phyloP scores from a whole-genome alignment of 148 eudicot species.

The Arctostaphylos glauca region DNA sequence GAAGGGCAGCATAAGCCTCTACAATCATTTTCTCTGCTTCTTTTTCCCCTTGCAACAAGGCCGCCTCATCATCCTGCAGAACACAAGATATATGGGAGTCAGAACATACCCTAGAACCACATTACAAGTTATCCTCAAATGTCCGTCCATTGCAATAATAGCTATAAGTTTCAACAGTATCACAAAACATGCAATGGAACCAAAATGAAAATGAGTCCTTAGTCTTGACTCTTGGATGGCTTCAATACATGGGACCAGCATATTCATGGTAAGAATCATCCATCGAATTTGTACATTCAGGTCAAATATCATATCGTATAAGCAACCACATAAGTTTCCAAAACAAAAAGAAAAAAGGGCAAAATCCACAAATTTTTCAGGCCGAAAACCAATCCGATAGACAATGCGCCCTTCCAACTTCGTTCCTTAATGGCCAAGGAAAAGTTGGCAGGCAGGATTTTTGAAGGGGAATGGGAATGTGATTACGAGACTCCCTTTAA shows the following conservation, averaged over 20 bases:
- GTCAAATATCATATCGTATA: background rate
- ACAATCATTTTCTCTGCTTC: constrained; percentile 98
- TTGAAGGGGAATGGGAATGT: no score
- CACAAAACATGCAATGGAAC: background rate
- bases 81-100: constrained; percentile 14
- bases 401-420: background rate
- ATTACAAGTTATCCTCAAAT: background rate
- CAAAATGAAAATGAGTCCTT: background rate
- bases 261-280: background rate
- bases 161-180: constrained; percentile 1
- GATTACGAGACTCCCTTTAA: no score
- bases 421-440: no score
- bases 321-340: background rate
- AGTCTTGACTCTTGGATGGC: background rate
- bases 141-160: background rate
- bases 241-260: background rate
- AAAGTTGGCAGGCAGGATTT: no score
- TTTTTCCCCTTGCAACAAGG: constrained; percentile 79
- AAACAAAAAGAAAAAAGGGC: background rate
- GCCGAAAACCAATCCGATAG: background rate
- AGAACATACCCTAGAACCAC: background rate
- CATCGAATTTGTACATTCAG: background rate
- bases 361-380: background rate
- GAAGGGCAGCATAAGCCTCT: constrained; percentile 92
- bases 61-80: constrained; percentile 74